Conservation (phyloP, 495 filamentous ascomycete species). For the Penicillium ucsense region DNA sequence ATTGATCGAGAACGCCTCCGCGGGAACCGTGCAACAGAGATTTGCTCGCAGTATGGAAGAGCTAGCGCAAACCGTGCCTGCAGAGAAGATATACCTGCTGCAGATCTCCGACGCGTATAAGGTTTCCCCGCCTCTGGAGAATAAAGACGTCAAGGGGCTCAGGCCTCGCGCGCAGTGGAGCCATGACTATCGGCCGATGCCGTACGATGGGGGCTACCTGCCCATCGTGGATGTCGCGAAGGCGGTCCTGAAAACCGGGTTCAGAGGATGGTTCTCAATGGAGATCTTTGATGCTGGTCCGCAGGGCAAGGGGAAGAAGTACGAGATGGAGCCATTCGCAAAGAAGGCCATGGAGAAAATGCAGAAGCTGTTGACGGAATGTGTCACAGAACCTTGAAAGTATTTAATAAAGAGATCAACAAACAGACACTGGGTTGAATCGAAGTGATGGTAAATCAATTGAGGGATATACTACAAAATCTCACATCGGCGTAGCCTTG, state of each 20-base stretch:
- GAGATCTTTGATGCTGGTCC: slow-evolving; percentile 67
- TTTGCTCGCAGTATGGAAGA: slow-evolving; percentile 46
- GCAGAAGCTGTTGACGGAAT: slow-evolving; percentile 42
- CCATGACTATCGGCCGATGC: slow-evolving; percentile 58
- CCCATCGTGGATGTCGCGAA: slow-evolving; percentile 55
- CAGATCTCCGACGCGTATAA: slow-evolving; percentile 77
- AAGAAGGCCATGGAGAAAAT: slow-evolving; percentile 50
- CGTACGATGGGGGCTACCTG: slow-evolving; percentile 63
- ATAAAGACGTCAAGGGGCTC: slow-evolving; percentile 34
- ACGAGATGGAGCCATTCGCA: slow-evolving; percentile 50
- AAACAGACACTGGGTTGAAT: not conserved
- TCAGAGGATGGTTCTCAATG: slow-evolving; percentile 61
- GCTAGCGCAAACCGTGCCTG: slow-evolving; percentile 46
- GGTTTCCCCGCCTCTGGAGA: slow-evolving; percentile 40
- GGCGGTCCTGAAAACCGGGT: slow-evolving; percentile 63
- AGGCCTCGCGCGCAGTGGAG: slow-evolving; percentile 61
- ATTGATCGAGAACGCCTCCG: slow-evolving; percentile 32
- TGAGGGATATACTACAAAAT: too few relatives aligned
- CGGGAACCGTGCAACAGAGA: slow-evolving; percentile 33
- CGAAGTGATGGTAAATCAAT: not conserved
- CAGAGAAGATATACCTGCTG: slow-evolving; percentile 65
- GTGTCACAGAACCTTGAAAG: slow-evolving; percentile 12
- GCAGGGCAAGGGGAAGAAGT: slow-evolving; percentile 46
- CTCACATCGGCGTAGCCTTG: too few relatives aligned
- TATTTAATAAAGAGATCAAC: not conserved